Base-by-base conservation (phyloP, 768 basidiomycete genomes). In the Russula emetica region DNA sequence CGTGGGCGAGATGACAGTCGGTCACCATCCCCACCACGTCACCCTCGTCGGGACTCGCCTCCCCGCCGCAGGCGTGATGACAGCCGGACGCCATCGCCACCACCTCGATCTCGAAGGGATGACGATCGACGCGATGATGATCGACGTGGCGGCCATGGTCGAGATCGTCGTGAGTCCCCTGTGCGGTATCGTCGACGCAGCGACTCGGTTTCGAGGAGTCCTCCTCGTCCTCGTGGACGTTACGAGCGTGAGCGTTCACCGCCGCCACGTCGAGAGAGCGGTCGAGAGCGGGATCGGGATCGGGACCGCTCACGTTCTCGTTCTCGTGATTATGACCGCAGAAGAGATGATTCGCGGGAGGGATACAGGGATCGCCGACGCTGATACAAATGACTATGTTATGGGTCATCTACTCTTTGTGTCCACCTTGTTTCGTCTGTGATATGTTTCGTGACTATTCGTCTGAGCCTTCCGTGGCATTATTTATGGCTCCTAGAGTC, bases 41-140 rank as follows among this genome's bases (percentile, higher is more conserved):
- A 62, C 26, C 70, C 64, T 14, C 70, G 60, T 51, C 64, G 68
- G 28, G 69, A 67, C n/a, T 69, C 64, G n/a, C 30, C 44, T 9
- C 34, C 34, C 34, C 56, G 40, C 18, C 57, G 58, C n/a, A 34
- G 34, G 22, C 65, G 62, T 24, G 58, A 64, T 32, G 60, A 61
- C 24, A 60, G 60, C 22, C 63, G 60, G 51, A 34, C 65, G 28
- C 67, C 66, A 6, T 60, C 67, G 2, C 47, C 57, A 14, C 47
- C 57, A 32, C 50, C 67, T 53, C 65, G 42, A 26, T 58, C 55
- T 42, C 66, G 66, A 28, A 57, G 52, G 36, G 32, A 54, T 6
- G 52, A 54, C 2, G 62, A 54, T 38, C 54, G 55, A 45, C 52
- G 58, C 13, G 50, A 53, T 18, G 55, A 65, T 9, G 28, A 14